Evolutionary conservation across 768 basidiomycete genomes (phyloP).

Genomic region (Leccinum longicurvipes): DNA sequence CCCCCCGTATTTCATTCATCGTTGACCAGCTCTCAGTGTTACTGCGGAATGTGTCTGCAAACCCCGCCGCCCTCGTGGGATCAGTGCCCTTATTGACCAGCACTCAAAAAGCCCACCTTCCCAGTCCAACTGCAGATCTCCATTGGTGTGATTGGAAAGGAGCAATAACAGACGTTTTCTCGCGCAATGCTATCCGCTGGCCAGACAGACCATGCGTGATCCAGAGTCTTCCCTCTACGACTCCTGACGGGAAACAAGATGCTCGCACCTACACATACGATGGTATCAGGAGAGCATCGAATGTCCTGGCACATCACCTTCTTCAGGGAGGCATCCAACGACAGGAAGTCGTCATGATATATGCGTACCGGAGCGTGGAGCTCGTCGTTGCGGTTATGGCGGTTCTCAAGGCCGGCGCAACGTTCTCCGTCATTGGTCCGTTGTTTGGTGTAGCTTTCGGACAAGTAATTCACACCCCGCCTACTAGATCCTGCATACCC

Average conservation of each 20-base stretch:
- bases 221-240: conserved; percentile 56
- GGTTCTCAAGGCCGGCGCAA: conserved; percentile 91
- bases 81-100: conserved; percentile 78
- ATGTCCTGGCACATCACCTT: conserved; percentile 87
- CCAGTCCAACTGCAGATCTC: conserved; percentile 82
- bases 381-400: conserved; percentile 97
- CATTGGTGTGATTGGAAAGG: conserved; percentile 99
- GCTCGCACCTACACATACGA: conserved; percentile 69
- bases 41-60: conserved; percentile 63
- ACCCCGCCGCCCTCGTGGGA: conserved; percentile 70
- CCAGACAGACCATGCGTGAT: conserved; percentile 89
- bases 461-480: not conserved
- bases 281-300: conserved; percentile 79
- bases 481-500: conserved; percentile 92
- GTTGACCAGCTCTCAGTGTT: conserved; percentile 84
- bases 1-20: conserved; percentile 69
- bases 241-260: conserved; percentile 44
- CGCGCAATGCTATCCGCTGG: conserved; percentile 72
- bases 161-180: conserved; percentile 94
- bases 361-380: conserved; percentile 94
- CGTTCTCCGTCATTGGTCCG: conserved; percentile 95
- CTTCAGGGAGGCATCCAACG: conserved; percentile 80
- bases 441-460: conserved; percentile 8
- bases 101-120: conserved; percentile 64
- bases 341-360: conserved; percentile 98